These are phyloP conservation scores for Lasiosphaeria miniovina DNA, from an alignment of 495 filamentous ascomycete genomes.

Conservation along the genomic window DNA sequence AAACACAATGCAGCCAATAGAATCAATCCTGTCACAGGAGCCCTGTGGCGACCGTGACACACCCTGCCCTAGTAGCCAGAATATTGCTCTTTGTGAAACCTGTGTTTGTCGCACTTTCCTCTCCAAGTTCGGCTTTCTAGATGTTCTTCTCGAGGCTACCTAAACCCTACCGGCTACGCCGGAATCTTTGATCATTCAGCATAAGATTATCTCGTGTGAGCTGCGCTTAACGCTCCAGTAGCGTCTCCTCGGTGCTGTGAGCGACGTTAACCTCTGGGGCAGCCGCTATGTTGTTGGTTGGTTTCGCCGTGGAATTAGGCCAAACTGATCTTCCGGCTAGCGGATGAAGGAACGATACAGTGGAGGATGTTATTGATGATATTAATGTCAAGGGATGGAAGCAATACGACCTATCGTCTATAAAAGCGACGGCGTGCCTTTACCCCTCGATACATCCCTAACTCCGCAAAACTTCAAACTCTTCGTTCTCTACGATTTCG, in stretches of 20 bases:
- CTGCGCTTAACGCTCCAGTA: neutral
- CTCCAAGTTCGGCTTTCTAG: too few relatives aligned
- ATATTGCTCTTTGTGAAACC: too few relatives aligned
- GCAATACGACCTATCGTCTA: neutral
- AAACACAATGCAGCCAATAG: too few relatives aligned
- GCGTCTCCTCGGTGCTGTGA: neutral
- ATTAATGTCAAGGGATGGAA: neutral
- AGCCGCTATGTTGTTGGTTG: neutral
- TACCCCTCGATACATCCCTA: neutral
- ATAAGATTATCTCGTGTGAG: slow-evolving; percentile 10
- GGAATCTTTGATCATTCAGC: slow-evolving; percentile 15
- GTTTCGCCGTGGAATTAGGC: neutral
- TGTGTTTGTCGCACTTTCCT: too few relatives aligned
- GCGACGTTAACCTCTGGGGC: neutral
- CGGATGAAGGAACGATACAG: neutral
- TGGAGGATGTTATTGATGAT: neutral
- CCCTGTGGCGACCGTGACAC: too few relatives aligned
- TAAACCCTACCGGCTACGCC: slow-evolving; percentile 9
- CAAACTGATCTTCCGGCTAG: neutral
- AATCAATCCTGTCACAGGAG: too few relatives aligned
- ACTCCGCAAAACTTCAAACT: neutral
- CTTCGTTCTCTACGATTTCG: neutral
- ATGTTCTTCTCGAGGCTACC: slow-evolving; percentile 10
- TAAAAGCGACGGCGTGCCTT: neutral
- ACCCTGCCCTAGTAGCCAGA: too few relatives aligned